phyloP scores from a whole-genome alignment of 2,329 filamentous ascomycete genomes.

The Epichloe festucae region DNA sequence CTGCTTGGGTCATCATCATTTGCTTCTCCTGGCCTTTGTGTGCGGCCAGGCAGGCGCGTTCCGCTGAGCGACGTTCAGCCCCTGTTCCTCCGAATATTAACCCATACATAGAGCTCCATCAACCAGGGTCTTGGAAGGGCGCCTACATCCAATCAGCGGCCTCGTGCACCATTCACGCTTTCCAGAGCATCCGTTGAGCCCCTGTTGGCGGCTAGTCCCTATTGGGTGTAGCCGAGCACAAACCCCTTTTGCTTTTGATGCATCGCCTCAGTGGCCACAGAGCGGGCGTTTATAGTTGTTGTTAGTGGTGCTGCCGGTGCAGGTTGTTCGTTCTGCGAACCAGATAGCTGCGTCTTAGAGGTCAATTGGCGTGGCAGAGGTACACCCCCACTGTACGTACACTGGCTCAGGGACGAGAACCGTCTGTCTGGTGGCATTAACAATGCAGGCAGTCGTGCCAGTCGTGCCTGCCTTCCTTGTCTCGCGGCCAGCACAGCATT shows the following conservation, averaged over 20 bases:
- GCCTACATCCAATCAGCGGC: constrained; percentile 2
- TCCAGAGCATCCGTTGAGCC: not conserved
- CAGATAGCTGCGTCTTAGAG: not conserved
- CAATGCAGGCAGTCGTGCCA: not conserved
- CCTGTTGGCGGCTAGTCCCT: constrained; percentile 8
- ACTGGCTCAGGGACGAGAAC: not conserved
- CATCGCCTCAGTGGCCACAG: constrained; percentile 11
- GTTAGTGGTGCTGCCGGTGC: not conserved
- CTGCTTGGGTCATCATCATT: not conserved
- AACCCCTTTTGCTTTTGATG: constrained; percentile 20
- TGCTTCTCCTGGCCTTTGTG: not conserved
- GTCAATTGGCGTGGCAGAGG: not conserved
- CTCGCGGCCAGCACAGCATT: constrained; percentile 18
- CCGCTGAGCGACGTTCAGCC: too few relatives aligned
- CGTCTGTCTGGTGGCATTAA: not conserved
- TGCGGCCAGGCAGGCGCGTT: too few relatives aligned
- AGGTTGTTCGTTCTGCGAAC: not conserved
- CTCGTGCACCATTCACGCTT: not conserved
- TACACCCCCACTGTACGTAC: too few relatives aligned
- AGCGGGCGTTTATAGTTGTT: constrained; percentile 2
- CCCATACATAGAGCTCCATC: not conserved
- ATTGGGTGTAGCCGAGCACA: constrained; percentile 17
- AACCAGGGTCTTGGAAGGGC: constrained; percentile 2
- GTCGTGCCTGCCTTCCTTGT: constrained; percentile 3
- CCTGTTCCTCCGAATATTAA: not conserved